Base-by-base conservation (phyloP, 768 basidiomycete genomes). In the Hirschioporus abietinus region DNA sequence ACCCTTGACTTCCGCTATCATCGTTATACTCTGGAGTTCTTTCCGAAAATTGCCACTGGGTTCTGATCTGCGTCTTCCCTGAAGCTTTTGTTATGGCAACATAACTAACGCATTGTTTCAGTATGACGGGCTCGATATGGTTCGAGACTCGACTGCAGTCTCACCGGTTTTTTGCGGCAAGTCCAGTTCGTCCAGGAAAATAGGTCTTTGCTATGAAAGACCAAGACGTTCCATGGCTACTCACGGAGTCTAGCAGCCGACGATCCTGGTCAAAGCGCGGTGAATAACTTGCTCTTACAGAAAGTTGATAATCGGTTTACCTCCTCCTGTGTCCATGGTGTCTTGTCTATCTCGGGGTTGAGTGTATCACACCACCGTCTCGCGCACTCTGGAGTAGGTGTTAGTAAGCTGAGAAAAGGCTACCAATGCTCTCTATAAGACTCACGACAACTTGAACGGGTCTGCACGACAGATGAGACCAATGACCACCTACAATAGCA, bases 361-460 rank as follows among this genome's bases (percentile, higher is more conserved):
- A 87, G 74, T 8, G 85, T 86, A 72, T 87, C 85, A 18, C 83
- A 84, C 85, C 85, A 87, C 15, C 85, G 83, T 70, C 86, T 87
- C 35, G 85, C 84, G 69, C 85, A 87, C 77, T 87, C 85, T 85
- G 64, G 63, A 36, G 69, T 65, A 66, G 65, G 66, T 18, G 70
- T 69, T 71, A 64, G 74, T 66, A 24, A 58, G 25, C 24, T 57
- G n/a, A 5, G 7, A 60, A 35, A 65, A 68, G 62, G 27, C n/a
- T 30, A 66, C 60, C 24, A 26, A 64, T 25, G 26, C 60, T 52
- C 42, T 58, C 23, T 30, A 64, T 24, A 64, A 24, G 34, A 78
- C 85, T 67, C 77, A 86, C 85, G 86, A 71, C 86, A 84, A 71
- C 84, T 86, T 71, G 86, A 86, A 60, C 86, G 75, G 6, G 84